A percentile compares a stretch with the other conserved stretches of the same genome.
Evolutionary conservation across 306 rosid species (phyloP).

Genomic region (Vigna mungo): DNA sequence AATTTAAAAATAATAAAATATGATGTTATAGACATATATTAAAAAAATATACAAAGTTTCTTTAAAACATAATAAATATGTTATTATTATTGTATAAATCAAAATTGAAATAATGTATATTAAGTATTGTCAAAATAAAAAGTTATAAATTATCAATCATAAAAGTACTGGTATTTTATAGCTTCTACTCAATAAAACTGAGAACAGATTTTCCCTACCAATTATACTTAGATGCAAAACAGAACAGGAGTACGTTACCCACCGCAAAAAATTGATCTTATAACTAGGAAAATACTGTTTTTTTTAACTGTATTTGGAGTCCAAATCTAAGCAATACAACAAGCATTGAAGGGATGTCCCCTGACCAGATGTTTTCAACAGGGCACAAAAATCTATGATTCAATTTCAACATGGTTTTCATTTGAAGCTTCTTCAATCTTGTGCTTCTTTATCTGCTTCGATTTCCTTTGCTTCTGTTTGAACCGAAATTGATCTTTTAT

Average conservation of each 20-base stretch:
- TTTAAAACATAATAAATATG: too few relatives aligned
- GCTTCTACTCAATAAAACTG: neutral
- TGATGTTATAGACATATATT: too few relatives aligned
- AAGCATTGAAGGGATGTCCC: neutral
- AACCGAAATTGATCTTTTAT: slow-evolving; percentile 62
- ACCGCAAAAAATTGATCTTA: slow-evolving; percentile 20
- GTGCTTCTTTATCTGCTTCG: slow-evolving; percentile 69
- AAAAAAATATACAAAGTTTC: too few relatives aligned
- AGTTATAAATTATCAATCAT: too few relatives aligned
- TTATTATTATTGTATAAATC: too few relatives aligned
- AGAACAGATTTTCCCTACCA: neutral
- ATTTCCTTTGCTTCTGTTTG: slow-evolving; percentile 74
- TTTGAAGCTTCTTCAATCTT: slow-evolving; percentile 51
- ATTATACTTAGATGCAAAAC: neutral
- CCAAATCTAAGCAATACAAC: slow-evolving; percentile 40
- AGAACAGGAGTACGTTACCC: neutral
- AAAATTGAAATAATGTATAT: too few relatives aligned
- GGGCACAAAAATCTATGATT: slow-evolving; percentile 41
- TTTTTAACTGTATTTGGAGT: slow-evolving; percentile 26
- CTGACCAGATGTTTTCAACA: slow-evolving; percentile 2
- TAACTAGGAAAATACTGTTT: neutral
- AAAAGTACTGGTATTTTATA: too few relatives aligned
- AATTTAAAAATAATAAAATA: too few relatives aligned
- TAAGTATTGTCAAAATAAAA: too few relatives aligned
- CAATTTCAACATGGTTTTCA: slow-evolving; percentile 27